Evolutionary conservation across 441 rosid species (phyloP), one percentile per base, ranked within the genome.

Genomic region (Jatropha multifida): DNA sequence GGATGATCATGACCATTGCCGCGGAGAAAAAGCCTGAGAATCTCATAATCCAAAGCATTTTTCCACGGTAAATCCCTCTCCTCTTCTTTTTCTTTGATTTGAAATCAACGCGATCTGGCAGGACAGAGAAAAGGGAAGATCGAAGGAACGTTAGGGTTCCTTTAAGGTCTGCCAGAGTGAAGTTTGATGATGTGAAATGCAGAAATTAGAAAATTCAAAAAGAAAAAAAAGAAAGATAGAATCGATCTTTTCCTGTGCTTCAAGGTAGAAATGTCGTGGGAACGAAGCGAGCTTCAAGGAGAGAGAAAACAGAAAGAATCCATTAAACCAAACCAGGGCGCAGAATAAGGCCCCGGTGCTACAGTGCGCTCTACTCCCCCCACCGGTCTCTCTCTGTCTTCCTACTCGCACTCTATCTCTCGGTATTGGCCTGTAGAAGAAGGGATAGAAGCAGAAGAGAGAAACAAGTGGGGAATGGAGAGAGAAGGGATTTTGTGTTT

Each of bases 1-100:
- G 84, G 17, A 91, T 81, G 65, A 93, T 84, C 84, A 88, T 83
- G 41, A 86, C 82, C 88, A 90, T 79, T 11, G 88, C 94, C 44
- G 91, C 97, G 27, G 92, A 91, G 87, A 91, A 85, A 69, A 90
- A 83, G 65, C 94, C 89, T 6, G 91, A 86, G 69, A 93, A 86
- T 68, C 91, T 83, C 87, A 87, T 78, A 71, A 89, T 74, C 94
- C 95, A 90, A 7, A 84, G 85, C 93, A 93, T 93, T 76, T 75
- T 86, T 18, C 64, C 82, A 9, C 69, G 72, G 73, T 74, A 74
- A 68, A 74, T 70, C 65, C 79, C 81, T 78, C 83, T 72, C 79
- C 88, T 73, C 89, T 76, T 90, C 85, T 80, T 85, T 65, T 81
- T 84, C 84, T 82, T 89, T 0, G 87, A 83, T 83, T 86, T 85